Evolutionary conservation across 2,329 filamentous ascomycete genomes (phyloP).

Genomic region (Pseudopyricularia javanii): DNA sequence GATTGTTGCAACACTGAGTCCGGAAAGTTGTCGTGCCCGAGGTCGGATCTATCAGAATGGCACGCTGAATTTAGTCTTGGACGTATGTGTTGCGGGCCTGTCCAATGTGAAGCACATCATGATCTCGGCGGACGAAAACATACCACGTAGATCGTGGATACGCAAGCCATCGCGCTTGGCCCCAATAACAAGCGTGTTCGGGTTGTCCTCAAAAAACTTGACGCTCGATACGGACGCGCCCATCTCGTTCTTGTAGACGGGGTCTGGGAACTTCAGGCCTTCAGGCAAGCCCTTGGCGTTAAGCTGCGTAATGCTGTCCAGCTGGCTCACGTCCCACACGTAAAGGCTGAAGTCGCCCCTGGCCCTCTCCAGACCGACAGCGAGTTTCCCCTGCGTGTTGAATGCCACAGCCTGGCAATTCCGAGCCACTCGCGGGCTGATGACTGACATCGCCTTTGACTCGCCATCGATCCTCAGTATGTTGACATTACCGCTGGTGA

Average conservation of each 20-base stretch:
- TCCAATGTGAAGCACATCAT: constrained; percentile 22
- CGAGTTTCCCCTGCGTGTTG: constrained; percentile 58
- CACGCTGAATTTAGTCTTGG: not conserved
- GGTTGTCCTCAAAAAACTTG: constrained; percentile 68
- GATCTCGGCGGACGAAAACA: constrained; percentile 2
- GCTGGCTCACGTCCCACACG: constrained; percentile 65
- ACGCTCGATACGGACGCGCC: constrained; percentile 71
- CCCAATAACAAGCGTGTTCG: constrained; percentile 62
- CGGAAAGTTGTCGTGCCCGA: constrained; percentile 36
- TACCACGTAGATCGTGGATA: constrained; percentile 69
- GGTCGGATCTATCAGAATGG: constrained; percentile 3
- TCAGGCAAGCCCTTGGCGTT: constrained; percentile 34
- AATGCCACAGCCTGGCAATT: constrained; percentile 76
- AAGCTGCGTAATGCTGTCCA: constrained; percentile 29
- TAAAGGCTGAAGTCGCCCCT: constrained; percentile 73
- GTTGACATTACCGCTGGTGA: constrained; percentile 62
- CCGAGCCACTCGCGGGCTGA: constrained; percentile 62
- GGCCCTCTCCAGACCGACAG: constrained; percentile 69
- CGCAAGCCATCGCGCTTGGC: constrained; percentile 65
- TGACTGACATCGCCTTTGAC: constrained; percentile 50
- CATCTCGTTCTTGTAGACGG: constrained; percentile 47
- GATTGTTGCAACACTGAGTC: constrained; percentile 56
- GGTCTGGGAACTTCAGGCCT: constrained; percentile 36
- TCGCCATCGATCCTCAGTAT: constrained; percentile 61
- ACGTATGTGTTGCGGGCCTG: constrained; percentile 25